A percentile compares a stretch with the other conserved stretches of the same genome.
Evolutionary conservation across 2,329 filamentous ascomycete genomes (phyloP).

Genomic region (Botrytis elliptica): DNA sequence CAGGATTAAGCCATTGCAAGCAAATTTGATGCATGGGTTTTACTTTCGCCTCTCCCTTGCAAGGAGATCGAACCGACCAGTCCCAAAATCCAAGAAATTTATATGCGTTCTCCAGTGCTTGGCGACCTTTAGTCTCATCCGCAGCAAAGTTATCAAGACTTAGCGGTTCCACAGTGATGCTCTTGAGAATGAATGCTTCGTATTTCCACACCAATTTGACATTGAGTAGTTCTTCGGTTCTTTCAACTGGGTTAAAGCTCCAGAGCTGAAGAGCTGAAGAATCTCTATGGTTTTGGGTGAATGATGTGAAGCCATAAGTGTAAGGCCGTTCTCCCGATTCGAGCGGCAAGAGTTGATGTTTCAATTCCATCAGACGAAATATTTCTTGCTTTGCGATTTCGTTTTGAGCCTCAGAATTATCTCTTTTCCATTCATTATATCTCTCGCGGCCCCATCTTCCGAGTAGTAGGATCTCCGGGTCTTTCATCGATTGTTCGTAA

Average conservation of each 20-base stretch:
- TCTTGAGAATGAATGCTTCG: neutral
- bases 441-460: neutral
- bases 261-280: neutral
- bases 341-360: neutral
- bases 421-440: neutral
- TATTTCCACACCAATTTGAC: neutral
- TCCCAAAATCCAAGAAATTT: conserved; percentile 2
- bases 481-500: neutral
- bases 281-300: neutral
- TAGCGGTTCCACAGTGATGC: neutral
- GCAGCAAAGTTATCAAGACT: neutral
- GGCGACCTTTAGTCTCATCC: neutral
- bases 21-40: neutral
- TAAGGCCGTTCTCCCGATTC: neutral
- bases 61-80: neutral
- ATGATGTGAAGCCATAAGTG: neutral
- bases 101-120: neutral
- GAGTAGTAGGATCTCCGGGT: neutral
- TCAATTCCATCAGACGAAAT: conserved; percentile 5
- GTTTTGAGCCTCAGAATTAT: neutral
- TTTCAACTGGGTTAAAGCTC: neutral
- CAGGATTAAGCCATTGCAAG: neutral
- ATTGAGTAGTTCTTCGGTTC: neutral
- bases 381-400: neutral
- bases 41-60: neutral